A percentile compares a stretch with the other conserved stretches of the same genome.
These are phyloP conservation scores for Yarrowia galli DNA, from an alignment of 1,139 yeast genomes.

Conservation along the genomic window DNA sequence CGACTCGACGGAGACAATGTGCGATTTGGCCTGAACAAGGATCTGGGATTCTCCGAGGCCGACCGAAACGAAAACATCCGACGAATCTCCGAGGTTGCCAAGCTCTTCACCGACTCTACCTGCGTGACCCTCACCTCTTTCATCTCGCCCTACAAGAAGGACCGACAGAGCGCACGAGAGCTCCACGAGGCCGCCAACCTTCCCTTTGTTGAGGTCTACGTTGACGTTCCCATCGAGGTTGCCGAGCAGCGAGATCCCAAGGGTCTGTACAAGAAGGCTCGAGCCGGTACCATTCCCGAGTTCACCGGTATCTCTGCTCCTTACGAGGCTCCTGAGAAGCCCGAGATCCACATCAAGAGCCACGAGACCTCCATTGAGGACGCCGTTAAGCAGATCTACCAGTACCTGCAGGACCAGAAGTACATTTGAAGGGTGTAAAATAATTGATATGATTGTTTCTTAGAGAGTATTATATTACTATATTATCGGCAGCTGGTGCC, in stretches of 20 bases:
- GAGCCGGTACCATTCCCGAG: conserved; percentile 92
- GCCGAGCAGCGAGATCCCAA: conserved; percentile 98
- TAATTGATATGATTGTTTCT: no score
- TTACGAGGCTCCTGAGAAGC: conserved; percentile 85
- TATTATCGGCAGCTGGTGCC: no score
- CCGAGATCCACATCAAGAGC: conserved; percentile 84
- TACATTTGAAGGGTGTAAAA: conserved; percentile 50
- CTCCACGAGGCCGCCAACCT: conserved; percentile 76
- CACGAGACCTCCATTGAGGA: conserved; percentile 77
- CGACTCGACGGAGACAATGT: conserved; percentile 95
- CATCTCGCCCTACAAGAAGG: conserved; percentile 87
- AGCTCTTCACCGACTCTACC: conserved; percentile 89
- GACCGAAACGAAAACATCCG: conserved; percentile 95
- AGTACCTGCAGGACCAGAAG: conserved; percentile 67
- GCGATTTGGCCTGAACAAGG: conserved; percentile 93
- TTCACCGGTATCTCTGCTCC: conserved; percentile 97
- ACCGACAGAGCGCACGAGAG: conserved; percentile 84
- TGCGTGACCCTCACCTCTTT: conserved; percentile 85
- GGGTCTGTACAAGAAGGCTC: conserved; percentile 94
- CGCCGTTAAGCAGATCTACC: conserved; percentile 74
- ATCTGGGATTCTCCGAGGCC: conserved; percentile 86
- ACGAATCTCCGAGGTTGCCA: conserved; percentile 92
- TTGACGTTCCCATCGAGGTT: conserved; percentile 90
- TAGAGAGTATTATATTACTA: no score
- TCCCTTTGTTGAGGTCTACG: conserved; percentile 88